A percentile compares a stretch with the other conserved stretches of the same genome.
phyloP scores from a whole-genome alignment of 176 grass and related monocot genomes.

The Thalia dealbata region DNA sequence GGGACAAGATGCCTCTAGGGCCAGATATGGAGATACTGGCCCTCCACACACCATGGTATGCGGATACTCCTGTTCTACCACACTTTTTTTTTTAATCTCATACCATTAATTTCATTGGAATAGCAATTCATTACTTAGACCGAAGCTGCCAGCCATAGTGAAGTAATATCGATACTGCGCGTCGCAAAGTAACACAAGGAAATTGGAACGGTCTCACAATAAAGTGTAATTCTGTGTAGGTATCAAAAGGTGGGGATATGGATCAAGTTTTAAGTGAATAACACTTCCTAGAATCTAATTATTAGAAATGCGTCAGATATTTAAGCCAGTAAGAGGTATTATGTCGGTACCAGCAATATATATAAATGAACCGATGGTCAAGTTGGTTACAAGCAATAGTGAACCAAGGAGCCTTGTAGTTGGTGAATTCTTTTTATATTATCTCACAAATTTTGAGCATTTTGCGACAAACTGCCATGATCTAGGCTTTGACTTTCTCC shows the following conservation, averaged over 20 bases:
- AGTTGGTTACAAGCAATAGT: neutral
- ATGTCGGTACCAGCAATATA: neutral
- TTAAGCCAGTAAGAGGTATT: neutral
- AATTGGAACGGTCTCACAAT: no score
- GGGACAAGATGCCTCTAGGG: slow-evolving; percentile 67
- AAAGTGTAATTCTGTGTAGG: no score
- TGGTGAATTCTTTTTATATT: neutral
- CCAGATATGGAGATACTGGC: slow-evolving; percentile 62
- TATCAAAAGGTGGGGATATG: no score
- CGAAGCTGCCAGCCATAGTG: no score
- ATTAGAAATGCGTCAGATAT: no score
- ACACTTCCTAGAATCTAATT: no score
- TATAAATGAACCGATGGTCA: neutral
- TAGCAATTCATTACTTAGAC: no score
- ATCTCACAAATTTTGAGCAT: neutral
- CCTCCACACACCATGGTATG: slow-evolving; percentile 84
- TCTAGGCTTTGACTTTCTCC: no score
- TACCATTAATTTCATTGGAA: neutral
- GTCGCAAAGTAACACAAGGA: no score
- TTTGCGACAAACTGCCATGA: no score
- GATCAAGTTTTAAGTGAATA: no score
- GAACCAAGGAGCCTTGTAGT: neutral
- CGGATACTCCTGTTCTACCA: neutral
- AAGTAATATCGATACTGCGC: no score
- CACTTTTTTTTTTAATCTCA: neutral